phyloP scores from a whole-genome alignment of 2,329 filamentous ascomycete species.

The Paraphoma sp. region DNA sequence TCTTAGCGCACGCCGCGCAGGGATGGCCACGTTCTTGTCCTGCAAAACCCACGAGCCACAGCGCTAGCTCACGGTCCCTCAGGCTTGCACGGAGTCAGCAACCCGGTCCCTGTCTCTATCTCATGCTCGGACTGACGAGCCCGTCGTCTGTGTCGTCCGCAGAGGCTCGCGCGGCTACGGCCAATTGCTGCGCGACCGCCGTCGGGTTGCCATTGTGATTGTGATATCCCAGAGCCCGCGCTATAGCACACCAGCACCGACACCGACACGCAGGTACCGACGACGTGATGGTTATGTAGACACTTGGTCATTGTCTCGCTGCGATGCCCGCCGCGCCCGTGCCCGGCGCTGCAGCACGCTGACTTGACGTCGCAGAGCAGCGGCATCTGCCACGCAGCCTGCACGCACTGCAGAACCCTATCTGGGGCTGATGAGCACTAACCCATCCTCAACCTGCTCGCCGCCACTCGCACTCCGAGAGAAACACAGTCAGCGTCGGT shows the following conservation, averaged over 20 bases:
- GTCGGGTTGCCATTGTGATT: background rate
- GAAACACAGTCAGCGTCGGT: slow-evolving; percentile 27
- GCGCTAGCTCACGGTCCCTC: background rate
- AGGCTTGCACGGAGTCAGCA: slow-evolving; percentile 5
- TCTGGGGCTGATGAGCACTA: background rate
- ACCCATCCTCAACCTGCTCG: background rate
- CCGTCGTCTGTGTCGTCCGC: background rate
- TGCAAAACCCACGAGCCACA: background rate
- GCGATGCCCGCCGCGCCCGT: too few relatives aligned
- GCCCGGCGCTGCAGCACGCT: background rate
- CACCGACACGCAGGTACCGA: background rate
- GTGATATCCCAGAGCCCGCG: background rate
- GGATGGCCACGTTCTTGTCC: background rate
- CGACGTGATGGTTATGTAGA: too few relatives aligned
- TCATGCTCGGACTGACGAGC: background rate
- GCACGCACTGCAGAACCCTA: background rate
- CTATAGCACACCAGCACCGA: background rate
- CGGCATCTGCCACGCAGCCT: background rate
- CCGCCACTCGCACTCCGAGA: slow-evolving; percentile 17
- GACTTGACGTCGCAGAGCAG: background rate
- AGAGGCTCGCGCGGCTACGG: slow-evolving; percentile 9
- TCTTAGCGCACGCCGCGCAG: background rate
- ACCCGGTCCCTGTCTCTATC: slow-evolving; percentile 3
- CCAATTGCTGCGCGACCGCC: background rate
- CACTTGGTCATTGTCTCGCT: too few relatives aligned